Percentiles rank a stretch among this genome's conserved stretches.
These are phyloP conservation scores for Acanthamoeba castellanii DNA, from an alignment of 208 protist genomes.

Conservation along the genomic window DNA sequence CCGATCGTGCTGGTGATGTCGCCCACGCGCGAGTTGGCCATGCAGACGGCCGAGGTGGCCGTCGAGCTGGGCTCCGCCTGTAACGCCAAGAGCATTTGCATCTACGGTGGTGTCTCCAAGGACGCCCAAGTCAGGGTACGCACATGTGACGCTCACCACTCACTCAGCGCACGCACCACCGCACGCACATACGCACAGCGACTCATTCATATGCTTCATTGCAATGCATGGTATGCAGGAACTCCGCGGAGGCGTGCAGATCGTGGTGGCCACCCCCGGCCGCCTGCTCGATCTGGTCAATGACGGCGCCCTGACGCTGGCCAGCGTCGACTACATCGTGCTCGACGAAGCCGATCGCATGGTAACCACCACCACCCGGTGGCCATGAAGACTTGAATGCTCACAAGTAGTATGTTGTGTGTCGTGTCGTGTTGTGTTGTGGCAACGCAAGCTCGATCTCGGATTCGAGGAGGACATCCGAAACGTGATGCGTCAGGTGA, in stretches of 20 bases:
- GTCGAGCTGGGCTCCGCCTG: not conserved
- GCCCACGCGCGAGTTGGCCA: conserved; percentile 97
- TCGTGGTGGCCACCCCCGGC: conserved; percentile 97
- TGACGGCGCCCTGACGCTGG: conserved; percentile 94
- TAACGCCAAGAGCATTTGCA: conserved; percentile 68
- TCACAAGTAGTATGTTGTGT: not conserved
- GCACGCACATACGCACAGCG: not conserved
- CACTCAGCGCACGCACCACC: too few relatives aligned
- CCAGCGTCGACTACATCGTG: conserved; percentile 98
- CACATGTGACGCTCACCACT: not conserved
- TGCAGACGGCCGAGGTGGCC: conserved; percentile 97
- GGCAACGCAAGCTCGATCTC: conserved; percentile 81
- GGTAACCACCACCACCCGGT: conserved; percentile 59
- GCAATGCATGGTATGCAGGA: not conserved
- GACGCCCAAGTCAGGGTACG: conserved; percentile 53
- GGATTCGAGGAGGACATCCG: conserved; percentile 90
- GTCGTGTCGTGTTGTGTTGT: not conserved
- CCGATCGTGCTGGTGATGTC: conserved; percentile 96
- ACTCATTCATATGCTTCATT: too few relatives aligned
- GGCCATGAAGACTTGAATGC: not conserved
- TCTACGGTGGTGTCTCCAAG: conserved; percentile 72
- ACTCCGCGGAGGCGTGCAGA: conserved; percentile 89
- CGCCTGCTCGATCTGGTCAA: conserved; percentile 97
- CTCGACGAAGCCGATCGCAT: conserved; percentile 98
- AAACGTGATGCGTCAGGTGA: conserved; percentile 87